A percentile compares a stretch with the other conserved stretches of the same genome.
These are phyloP conservation scores for Macrolepiota dolichaula DNA, from an alignment of 768 basidiomycete species.

Conservation along the genomic window DNA sequence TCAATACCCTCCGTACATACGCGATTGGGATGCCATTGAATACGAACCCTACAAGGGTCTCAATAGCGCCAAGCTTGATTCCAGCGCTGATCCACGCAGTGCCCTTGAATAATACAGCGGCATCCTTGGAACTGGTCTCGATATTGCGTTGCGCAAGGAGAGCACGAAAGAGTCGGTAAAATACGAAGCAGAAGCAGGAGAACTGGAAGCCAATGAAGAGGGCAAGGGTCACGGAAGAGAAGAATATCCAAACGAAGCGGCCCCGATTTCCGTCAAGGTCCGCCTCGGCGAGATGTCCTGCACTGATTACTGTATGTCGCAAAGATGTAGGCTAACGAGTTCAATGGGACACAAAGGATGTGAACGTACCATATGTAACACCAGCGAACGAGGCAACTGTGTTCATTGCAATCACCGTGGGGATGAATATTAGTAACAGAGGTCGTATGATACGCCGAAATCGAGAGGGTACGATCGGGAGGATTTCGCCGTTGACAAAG, in stretches of 20 bases:
- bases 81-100: constrained; percentile 64
- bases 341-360: background rate
- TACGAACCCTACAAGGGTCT: constrained; percentile 63
- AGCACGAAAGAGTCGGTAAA: constrained; percentile 52
- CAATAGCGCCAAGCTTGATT: constrained; percentile 59
- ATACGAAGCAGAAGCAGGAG: constrained; percentile 52
- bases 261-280: constrained; percentile 35
- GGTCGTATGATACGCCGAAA: constrained; percentile 42
- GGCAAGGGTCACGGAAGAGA: constrained; percentile 59
- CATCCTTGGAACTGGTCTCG: constrained; percentile 40
- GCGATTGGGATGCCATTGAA: constrained; percentile 47
- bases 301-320: background rate
- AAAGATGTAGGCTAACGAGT: background rate
- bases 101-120: constrained; percentile 53
- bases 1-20: constrained; percentile 55
- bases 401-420: constrained; percentile 50
- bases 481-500: constrained; percentile 48
- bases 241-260: constrained; percentile 48
- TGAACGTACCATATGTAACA: constrained; percentile 48
- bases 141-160: constrained; percentile 50
- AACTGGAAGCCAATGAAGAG: constrained; percentile 57
- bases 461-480: constrained; percentile 48
- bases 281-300: constrained; percentile 25
- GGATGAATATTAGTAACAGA: constrained; percentile 50
- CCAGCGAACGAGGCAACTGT: constrained; percentile 66